Evolutionary conservation across 495 filamentous ascomycete genomes (phyloP).

Genomic region (Staphylotrichum longicolle): DNA sequence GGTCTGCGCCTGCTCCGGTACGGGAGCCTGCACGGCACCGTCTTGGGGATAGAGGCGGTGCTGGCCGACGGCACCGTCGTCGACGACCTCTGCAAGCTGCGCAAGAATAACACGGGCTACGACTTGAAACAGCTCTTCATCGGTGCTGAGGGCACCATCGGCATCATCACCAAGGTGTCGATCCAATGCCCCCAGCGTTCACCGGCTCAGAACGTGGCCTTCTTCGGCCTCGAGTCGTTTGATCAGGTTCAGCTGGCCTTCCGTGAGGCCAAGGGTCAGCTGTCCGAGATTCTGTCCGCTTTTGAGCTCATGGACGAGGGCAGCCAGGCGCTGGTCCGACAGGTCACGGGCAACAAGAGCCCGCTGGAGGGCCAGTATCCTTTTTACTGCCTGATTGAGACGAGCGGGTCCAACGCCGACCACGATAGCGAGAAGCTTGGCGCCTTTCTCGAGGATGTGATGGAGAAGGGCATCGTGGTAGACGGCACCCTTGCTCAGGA

Average conservation of each 20-base stretch:
- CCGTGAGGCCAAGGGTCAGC: conserved; percentile 79
- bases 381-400: conserved; percentile 96
- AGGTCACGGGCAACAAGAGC: conserved; percentile 69
- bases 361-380: conserved; percentile 81
- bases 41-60: conserved; percentile 89
- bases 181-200: conserved; percentile 85
- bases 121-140: conserved; percentile 98
- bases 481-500: conserved; percentile 91
- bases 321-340: conserved; percentile 70
- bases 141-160: conserved; percentile 89
- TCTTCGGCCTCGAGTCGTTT: conserved; percentile 81
- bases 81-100: conserved; percentile 77
- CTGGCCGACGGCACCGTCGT: conserved; percentile 88
- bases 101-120: conserved; percentile 97
- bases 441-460: conserved; percentile 82
- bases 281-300: conserved; percentile 92
- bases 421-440: conserved; percentile 88
- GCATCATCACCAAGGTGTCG: conserved; percentile 86
- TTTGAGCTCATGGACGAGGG: conserved; percentile 95
- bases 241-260: conserved; percentile 82
- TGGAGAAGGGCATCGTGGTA: conserved; percentile 75
- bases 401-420: conserved; percentile 87
- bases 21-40: conserved; percentile 88
- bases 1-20: conserved; percentile 88
- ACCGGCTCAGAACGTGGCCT: conserved; percentile 82